Evolutionary conservation across 257 asterid genomes (phyloP).

Genomic region (Salvia rosmarinus): DNA sequence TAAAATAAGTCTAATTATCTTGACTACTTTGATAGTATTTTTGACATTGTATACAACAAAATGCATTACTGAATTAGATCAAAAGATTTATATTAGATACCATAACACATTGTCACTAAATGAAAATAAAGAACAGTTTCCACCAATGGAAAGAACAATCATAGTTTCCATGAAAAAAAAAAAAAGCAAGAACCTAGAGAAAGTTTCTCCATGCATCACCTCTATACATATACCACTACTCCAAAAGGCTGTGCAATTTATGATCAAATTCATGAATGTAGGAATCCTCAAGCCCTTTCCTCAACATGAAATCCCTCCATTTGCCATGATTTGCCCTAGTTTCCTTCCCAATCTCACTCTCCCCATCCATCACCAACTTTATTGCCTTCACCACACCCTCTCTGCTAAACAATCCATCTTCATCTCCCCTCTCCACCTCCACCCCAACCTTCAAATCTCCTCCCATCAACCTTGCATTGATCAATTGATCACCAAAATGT

Average conservation of each 20-base stretch:
- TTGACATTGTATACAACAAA: too few relatives aligned
- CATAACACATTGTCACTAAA: too few relatives aligned
- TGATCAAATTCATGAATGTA: conserved; percentile 46
- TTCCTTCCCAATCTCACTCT: conserved; percentile 38
- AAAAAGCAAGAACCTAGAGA: too few relatives aligned
- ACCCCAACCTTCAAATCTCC: conserved; percentile 44
- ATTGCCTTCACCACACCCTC: conserved; percentile 45
- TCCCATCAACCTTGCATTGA: conserved; percentile 44
- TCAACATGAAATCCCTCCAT: conserved; percentile 47
- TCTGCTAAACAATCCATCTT: conserved; percentile 46
- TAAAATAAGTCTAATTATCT: too few relatives aligned
- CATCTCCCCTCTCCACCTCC: conserved; percentile 56
- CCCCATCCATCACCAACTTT: conserved; percentile 41
- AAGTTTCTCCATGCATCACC: too few relatives aligned
- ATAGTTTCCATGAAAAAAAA: too few relatives aligned
- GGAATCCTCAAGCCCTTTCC: conserved; percentile 49
- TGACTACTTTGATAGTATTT: too few relatives aligned
- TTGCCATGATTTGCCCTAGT: conserved; percentile 39
- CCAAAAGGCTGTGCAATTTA: conserved; percentile 31
- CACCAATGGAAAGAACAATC: too few relatives aligned
- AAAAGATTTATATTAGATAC: too few relatives aligned
- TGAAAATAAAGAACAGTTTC: too few relatives aligned
- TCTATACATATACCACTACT: neutral
- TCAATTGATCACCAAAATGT: conserved; percentile 36
- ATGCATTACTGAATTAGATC: too few relatives aligned